Base-by-base conservation (phyloP, 1,284 basidiomycete species). In the Tilletiopsis washingtonensis region DNA sequence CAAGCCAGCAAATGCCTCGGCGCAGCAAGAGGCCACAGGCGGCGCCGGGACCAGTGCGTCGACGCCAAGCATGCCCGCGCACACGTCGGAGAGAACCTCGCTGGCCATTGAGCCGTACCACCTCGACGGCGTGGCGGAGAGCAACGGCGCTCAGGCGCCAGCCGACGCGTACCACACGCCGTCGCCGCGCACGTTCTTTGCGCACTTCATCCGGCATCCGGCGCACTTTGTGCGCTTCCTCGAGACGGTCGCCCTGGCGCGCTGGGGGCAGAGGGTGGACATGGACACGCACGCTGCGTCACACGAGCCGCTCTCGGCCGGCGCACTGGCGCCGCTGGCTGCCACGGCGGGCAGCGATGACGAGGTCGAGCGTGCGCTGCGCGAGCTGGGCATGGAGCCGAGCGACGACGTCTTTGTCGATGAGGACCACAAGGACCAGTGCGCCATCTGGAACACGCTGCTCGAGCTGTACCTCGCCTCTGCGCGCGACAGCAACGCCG, bases 401-500 rank as follows among this genome's bases (percentile, higher is more conserved):
- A 40, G 43, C n/a, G 50, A 49, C 26, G 43, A 41, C n/a, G 62
- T 64, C 4, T 64, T 82, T 43, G 80, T 80, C 23, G 79, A 80
- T 26, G 74, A 75, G 0, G 85, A 88, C 51, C 75, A 76, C 59
- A 73, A 74, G 14, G 89, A 94, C 68, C 88, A 93, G 70, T 79
- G 81, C 11, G 85, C 89, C 0, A 84, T 96, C 12, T 97, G 93
- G 91, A 96, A 94, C 74, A 96, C 93, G 1, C 77, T 98, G 2
- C 77, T 98, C 46, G 93, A 99, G 75, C 80, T 98, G 15, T 97
- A 97, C 71, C 81, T 98, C 23, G 80, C 82, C 0, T 75, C 81
- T 5, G 78, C 75, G 3, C 45, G 21, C 49, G 54, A 48, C 59
- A 62, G 76, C 46, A 59, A 15, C 21, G 15, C 41, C 39, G 44